Evolutionary conservation across 2,329 filamentous ascomycete species (phyloP).

Genomic region (Arthrobotrys musiformis): DNA sequence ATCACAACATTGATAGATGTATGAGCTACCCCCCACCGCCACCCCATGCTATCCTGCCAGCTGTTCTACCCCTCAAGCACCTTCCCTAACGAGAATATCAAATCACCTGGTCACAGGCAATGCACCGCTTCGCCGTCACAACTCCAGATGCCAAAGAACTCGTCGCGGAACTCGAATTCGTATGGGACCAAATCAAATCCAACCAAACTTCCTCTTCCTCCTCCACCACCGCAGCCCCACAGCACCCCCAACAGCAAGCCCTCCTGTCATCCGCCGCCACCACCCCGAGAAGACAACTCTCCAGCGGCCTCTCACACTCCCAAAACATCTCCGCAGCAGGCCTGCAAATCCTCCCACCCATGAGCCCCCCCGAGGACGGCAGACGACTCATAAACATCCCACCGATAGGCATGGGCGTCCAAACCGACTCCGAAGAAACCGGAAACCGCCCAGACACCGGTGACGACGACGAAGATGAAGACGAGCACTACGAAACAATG

Average conservation of each 20-base stretch:
- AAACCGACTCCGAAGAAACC: constrained; percentile 79
- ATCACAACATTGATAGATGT: constrained; percentile 87
- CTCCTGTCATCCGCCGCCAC: constrained; percentile 35
- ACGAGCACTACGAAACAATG: constrained; percentile 60
- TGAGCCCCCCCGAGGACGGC: constrained; percentile 47
- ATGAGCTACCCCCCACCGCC: constrained; percentile 17
- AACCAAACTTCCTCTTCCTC: constrained; percentile 76
- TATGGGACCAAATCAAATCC: constrained; percentile 97
- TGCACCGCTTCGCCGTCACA: constrained; percentile 90
- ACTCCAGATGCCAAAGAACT: constrained; percentile 86
- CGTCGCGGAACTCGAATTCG: constrained; percentile 95
- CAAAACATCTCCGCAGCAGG: constrained; percentile 42
- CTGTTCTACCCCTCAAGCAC: constrained; percentile 3
- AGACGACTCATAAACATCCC: constrained; percentile 37
- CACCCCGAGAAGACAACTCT: constrained; percentile 19
- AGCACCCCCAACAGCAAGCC: constrained; percentile 54
- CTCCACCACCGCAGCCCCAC: constrained; percentile 60
- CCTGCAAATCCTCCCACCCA: constrained; percentile 46
- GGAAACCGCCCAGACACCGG: constrained; percentile 65
- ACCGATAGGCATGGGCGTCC: constrained; percentile 64
- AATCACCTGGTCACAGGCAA: constrained; percentile 69
- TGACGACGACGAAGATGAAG: constrained; percentile 62
- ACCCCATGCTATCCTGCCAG: not conserved
- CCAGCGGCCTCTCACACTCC: constrained; percentile 30
- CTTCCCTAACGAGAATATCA: constrained; percentile 7